These are phyloP conservation scores for Puccinia horiana DNA, from an alignment of 1,284 basidiomycete species.

Conservation along the genomic window DNA sequence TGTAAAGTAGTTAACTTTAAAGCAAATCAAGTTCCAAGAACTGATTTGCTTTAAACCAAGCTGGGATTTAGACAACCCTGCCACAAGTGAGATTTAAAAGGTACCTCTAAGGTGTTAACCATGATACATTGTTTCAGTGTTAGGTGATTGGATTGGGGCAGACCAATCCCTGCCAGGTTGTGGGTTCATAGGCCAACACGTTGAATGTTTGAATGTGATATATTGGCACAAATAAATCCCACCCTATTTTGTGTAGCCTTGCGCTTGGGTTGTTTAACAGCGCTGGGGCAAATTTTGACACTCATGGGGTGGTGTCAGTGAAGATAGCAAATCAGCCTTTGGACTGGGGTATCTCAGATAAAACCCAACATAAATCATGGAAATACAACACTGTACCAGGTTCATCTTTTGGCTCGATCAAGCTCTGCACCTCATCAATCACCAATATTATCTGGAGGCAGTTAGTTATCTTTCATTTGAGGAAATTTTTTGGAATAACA, in stretches of 20 bases:
- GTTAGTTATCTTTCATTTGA: neutral
- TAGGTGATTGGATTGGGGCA: too few relatives aligned
- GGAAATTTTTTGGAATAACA: neutral
- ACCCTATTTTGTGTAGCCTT: neutral
- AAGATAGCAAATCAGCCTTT: slow-evolving; percentile 2
- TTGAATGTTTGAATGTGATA: neutral
- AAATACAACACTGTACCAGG: too few relatives aligned
- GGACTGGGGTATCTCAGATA: neutral
- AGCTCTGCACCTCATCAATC: neutral
- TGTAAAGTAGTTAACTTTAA: too few relatives aligned
- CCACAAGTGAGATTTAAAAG: too few relatives aligned
- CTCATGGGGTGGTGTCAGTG: neutral
- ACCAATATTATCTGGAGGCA: neutral
- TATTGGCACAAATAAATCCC: neutral
- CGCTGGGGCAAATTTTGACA: neutral
- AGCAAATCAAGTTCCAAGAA: too few relatives aligned
- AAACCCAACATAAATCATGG: neutral
- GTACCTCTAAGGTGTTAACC: too few relatives aligned
- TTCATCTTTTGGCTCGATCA: neutral
- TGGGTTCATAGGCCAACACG: neutral
- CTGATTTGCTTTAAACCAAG: too few relatives aligned
- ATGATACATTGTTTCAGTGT: too few relatives aligned
- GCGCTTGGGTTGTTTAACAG: neutral
- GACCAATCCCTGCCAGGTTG: neutral
- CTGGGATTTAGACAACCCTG: too few relatives aligned